Conservation (phyloP, 305 asterid species). For the Fraxinus sp. region DNA sequence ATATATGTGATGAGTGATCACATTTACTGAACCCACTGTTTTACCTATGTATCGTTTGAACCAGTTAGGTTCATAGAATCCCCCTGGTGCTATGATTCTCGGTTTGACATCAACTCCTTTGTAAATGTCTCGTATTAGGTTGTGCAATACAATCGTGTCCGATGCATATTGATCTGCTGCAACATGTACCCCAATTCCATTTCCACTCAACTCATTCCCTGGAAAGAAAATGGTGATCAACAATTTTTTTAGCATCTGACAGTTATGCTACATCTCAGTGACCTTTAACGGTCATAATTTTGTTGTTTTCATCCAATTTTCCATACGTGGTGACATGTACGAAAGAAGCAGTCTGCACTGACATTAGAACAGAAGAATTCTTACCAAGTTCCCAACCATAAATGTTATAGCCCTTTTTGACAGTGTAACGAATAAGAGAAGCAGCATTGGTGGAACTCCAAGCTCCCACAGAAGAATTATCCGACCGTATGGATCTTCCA, state of each 20-base stretch:
- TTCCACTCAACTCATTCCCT: slow-evolving; percentile 52
- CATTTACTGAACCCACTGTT: slow-evolving; percentile 32
- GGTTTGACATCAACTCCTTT: slow-evolving; percentile 33
- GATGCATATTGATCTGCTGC: slow-evolving; percentile 46
- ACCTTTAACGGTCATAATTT: not conserved
- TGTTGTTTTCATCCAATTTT: not conserved
- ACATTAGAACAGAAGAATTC: slow-evolving; percentile 8
- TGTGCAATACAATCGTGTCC: slow-evolving; percentile 30
- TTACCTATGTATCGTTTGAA: slow-evolving; percentile 28
- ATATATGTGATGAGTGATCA: slow-evolving; percentile 48
- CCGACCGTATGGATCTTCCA: slow-evolving; percentile 37
- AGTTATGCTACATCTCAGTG: not conserved
- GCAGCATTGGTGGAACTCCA: slow-evolving; percentile 59
- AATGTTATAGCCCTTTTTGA: slow-evolving; percentile 42
- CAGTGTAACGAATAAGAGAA: slow-evolving; percentile 48
- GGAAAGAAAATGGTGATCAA: not conserved
- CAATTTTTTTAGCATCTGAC: not conserved
- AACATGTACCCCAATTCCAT: slow-evolving; percentile 44
- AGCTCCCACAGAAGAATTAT: slow-evolving; percentile 40
- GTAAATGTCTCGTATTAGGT: slow-evolving; percentile 34
- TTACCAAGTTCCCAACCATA: slow-evolving; percentile 64
- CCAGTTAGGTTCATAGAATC: slow-evolving; percentile 48
- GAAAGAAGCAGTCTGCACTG: not conserved
- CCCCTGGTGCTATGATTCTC: slow-evolving; percentile 42
- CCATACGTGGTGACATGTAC: not conserved